These are phyloP conservation scores for Erodium maritimum DNA, from an alignment of 345 rosid species.

Conservation along the genomic window DNA sequence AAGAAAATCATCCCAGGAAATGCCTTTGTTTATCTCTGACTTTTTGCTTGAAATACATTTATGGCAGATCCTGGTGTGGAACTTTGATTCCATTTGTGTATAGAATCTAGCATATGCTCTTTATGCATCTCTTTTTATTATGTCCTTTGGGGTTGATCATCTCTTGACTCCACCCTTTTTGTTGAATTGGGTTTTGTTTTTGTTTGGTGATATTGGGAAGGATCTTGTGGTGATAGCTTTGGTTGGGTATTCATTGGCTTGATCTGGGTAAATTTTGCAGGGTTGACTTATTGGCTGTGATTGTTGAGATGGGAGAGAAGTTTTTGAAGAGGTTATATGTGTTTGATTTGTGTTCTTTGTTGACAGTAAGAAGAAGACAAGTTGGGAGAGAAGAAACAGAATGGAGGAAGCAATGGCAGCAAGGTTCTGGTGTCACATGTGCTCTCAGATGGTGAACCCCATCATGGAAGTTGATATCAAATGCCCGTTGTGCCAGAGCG, in stretches of 20 bases:
- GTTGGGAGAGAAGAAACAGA: slow-evolving; percentile 5
- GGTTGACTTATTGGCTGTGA: not conserved
- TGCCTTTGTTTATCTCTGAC: not conserved
- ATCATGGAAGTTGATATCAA: slow-evolving; percentile 59
- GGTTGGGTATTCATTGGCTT: not conserved
- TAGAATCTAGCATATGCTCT: not conserved
- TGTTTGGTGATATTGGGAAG: not conserved
- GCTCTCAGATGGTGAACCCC: slow-evolving; percentile 62
- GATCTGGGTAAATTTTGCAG: not conserved
- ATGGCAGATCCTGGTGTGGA: not conserved
- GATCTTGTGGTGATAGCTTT: not conserved
- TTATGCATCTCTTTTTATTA: no score
- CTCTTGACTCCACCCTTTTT: not conserved
- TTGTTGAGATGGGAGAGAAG: not conserved
- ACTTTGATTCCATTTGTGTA: not conserved
- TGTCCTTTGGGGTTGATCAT: no score
- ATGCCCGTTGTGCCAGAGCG: slow-evolving; percentile 68
- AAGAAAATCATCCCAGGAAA: not conserved
- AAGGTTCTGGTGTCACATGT: slow-evolving; percentile 57
- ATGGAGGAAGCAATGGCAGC: slow-evolving; percentile 43
- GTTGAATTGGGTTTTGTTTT: not conserved
- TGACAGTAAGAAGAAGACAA: slow-evolving; percentile 9
- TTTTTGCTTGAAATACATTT: not conserved
- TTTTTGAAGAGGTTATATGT: not conserved
- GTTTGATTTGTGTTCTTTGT: not conserved